Conservation (phyloP, 352 stramenopile genomes). For the Phytophthora foliorum region DNA sequence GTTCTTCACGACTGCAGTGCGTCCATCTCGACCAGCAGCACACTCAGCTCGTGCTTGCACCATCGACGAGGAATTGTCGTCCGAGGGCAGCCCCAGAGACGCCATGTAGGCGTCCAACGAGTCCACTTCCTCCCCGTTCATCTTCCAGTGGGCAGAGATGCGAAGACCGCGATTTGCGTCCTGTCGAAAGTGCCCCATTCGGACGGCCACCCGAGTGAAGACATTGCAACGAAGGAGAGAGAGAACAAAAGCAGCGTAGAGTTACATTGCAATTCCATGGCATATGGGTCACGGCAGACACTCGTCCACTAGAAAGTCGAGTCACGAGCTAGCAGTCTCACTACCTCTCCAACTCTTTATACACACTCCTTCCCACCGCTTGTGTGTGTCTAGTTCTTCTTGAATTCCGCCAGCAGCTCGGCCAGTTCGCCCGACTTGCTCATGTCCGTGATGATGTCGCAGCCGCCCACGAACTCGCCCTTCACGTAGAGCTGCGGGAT, state of each 20-base stretch:
- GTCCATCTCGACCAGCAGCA: conserved; percentile 3
- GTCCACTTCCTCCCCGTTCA: conserved; percentile 51
- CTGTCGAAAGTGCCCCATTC: conserved; percentile 13
- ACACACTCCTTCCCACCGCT: not conserved
- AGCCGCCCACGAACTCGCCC: conserved; percentile 99
- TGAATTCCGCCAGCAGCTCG: conserved; percentile 89
- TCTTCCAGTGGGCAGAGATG: conserved; percentile 2
- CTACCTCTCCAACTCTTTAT: not conserved
- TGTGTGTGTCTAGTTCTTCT: conserved; percentile 61
- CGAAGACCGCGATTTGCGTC: conserved; percentile 11
- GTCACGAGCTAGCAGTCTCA: not conserved
- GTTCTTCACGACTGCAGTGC: conserved; percentile 62
- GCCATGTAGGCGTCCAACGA: conserved; percentile 88
- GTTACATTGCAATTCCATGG: conserved; percentile 7
- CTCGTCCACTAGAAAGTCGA: conserved; percentile 1
- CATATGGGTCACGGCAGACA: conserved; percentile 2
- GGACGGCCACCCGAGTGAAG: not conserved
- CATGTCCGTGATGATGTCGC: conserved; percentile 98
- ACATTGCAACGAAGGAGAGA: not conserved
- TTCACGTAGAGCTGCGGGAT: conserved; percentile 99
- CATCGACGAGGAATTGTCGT: conserved; percentile 8
- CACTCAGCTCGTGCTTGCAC: conserved; percentile 20
- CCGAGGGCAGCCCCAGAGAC: conserved; percentile 50
- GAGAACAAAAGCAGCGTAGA: not conserved
- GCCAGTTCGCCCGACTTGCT: conserved; percentile 93